Conservation (phyloP, 768 basidiomycete species). For the Psilocybe tampanensis region DNA sequence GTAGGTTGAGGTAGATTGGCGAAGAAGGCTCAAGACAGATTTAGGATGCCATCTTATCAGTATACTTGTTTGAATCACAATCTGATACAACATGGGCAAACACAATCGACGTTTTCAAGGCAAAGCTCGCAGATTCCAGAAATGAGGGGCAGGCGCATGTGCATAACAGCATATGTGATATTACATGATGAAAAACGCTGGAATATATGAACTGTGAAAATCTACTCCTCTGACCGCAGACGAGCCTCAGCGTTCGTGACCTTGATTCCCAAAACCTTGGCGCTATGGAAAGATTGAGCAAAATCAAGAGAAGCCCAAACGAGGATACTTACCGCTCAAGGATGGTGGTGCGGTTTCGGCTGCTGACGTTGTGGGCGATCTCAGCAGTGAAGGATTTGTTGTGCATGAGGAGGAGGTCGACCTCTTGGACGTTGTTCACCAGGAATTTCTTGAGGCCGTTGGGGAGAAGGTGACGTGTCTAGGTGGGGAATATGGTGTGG, state of each 20-base stretch:
- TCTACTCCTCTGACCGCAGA: constrained; percentile 92
- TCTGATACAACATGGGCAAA: constrained; percentile 13
- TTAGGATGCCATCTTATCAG: constrained; percentile 13
- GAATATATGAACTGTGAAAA: constrained; percentile 40
- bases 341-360: constrained; percentile 91
- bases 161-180: constrained; percentile 56
- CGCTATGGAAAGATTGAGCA: constrained; percentile 44
- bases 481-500: constrained; percentile 1
- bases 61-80: constrained; percentile 5
- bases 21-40: background rate
- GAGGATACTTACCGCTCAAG: constrained; percentile 69
- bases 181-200: constrained; percentile 49
- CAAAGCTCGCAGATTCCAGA: constrained; percentile 15
- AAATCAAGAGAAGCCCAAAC: background rate
- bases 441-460: constrained; percentile 96
- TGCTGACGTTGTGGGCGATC: constrained; percentile 95
- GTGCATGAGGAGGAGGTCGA: constrained; percentile 97
- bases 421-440: constrained; percentile 90
- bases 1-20: background rate
- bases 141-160: constrained; percentile 44
- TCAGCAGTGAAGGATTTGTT: constrained; percentile 95
- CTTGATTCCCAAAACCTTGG: constrained; percentile 86
- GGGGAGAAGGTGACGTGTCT: constrained; percentile 95
- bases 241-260: constrained; percentile 93
- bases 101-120: constrained; percentile 7